phyloP scores from a whole-genome alignment of 139 green algal genomes.

The Mesotaenium endlicherianum region DNA sequence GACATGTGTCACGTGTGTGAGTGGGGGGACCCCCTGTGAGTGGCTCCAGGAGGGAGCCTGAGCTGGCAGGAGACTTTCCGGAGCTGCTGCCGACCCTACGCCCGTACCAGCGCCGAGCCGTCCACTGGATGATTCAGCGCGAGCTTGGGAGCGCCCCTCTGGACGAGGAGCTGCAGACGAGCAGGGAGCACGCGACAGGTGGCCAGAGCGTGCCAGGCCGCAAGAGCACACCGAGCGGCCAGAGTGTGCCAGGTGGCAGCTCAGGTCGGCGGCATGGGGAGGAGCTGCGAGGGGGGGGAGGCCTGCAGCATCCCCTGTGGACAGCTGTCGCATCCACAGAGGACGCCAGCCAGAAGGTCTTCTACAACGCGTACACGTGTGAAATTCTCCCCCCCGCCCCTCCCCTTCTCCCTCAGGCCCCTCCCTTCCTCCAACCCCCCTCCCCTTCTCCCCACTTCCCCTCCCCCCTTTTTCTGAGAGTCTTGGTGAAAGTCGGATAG shows the following conservation, averaged over 20 bases:
- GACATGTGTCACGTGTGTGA: no score
- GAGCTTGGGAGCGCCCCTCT: slow-evolving; percentile 45
- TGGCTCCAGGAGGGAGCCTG: slow-evolving; percentile 1
- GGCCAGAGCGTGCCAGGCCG: no score
- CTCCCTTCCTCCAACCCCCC: not conserved
- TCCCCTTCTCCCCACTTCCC: not conserved
- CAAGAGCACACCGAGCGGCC: no score
- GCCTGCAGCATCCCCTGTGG: not conserved
- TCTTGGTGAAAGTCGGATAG: no score
- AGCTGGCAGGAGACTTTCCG: not conserved
- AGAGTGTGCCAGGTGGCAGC: no score
- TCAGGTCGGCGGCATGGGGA: no score
- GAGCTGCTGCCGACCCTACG: slow-evolving; percentile 68
- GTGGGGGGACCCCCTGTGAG: no score
- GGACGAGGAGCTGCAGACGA: no score
- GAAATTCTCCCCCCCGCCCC: not conserved
- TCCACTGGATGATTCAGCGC: slow-evolving; percentile 72
- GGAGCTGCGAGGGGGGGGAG: not conserved
- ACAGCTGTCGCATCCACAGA: not conserved
- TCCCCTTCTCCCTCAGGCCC: not conserved
- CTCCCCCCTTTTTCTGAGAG: not conserved
- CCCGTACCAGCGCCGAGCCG: slow-evolving; percentile 77
- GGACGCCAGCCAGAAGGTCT: not conserved
- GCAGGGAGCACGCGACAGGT: not conserved
- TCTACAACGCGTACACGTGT: slow-evolving; percentile 1